Percentiles rank a stretch among this genome's conserved stretches.
Evolutionary conservation across 2,329 filamentous ascomycete genomes (phyloP).

Genomic region (Fonsecaea monophora): DNA sequence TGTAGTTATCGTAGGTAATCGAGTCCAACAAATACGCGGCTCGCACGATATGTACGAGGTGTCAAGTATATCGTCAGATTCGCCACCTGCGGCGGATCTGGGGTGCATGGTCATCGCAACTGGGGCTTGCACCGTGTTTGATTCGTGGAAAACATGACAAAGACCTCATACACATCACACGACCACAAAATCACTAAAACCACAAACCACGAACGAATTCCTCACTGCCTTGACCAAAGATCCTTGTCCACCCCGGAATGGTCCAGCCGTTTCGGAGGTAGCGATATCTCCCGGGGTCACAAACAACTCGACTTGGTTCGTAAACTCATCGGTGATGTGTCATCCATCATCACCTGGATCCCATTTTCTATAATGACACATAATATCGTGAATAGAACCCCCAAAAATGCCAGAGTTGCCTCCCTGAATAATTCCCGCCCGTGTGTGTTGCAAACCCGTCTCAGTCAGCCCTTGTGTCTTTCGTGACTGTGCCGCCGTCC

Average conservation of each 20-base stretch:
- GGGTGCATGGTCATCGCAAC: not conserved
- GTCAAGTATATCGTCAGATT: not conserved
- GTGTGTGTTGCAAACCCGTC: not conserved
- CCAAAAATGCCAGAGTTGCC: not conserved
- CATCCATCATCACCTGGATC: not conserved
- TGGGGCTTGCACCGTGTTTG: not conserved
- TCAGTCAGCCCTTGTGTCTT: constrained; percentile 22
- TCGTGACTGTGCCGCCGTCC: constrained; percentile 20
- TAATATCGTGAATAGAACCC: not conserved
- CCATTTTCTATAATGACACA: not conserved
- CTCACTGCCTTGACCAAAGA: not conserved
- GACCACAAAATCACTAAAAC: not conserved
- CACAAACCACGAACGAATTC: not conserved
- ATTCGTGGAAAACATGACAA: not conserved
- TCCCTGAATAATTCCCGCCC: not conserved
- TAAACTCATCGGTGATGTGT: constrained; percentile 1
- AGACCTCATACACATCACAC: not conserved
- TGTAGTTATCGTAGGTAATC: too few species aligned
- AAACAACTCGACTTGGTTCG: not conserved
- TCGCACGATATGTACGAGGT: too few species aligned
- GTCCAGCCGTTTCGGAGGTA: not conserved
- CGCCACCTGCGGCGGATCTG: constrained; percentile 6
- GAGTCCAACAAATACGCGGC: too few species aligned
- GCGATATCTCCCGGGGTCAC: not conserved
- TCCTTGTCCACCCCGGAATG: not conserved